Evolutionary conservation across 768 basidiomycete genomes (phyloP), one percentile per base, ranked within the genome.

Genomic region (Cytidiella melzeri): DNA sequence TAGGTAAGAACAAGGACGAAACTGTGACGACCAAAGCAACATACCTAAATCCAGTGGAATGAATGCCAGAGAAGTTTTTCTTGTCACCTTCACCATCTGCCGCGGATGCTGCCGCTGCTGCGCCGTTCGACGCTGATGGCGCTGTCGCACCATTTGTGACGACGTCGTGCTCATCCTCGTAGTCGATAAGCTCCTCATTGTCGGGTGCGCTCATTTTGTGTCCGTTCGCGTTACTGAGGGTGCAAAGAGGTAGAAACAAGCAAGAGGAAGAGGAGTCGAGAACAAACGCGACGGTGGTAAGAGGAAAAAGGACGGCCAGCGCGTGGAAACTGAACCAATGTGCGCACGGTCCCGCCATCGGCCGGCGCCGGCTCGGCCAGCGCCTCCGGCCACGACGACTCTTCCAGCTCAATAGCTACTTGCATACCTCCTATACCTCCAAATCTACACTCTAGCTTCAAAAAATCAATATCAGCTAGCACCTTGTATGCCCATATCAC

Each of bases 21-120:
- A 27, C 41, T 23, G 36, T 52, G 24, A 37, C 45, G 19, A 48
- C 15, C 3, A 12, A 40, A 20, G 21, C 24, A 6, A 64, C 81
- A 49, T 49, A 94, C 94, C 96, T 82, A 73, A 99, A 99, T 51
- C 96, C 96, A 55, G 96, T 99, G n/a, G 94, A 94, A 75, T 99
- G 96, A 62, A 99, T 97, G 25, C 96, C 96, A 53, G 96, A 95
- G 64, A 95, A 97, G 68, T 95, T 96, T 81, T 94, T 95, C 78
- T 92, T 92, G 60, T 90, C 88, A 69, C 88, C 91, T 59, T 84
- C 87, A 40, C 63, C 62, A 34, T 79, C 83, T 52, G 72, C 81
- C 20, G 77, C 75, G 50, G 72, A 76, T 40, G 70, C 68, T 34
- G 73, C 68, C 39, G 71, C 65, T 36, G 69, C 67, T 52, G 74